Evolutionary conservation across 768 basidiomycete genomes (phyloP).

Genomic region (Naganishia vaughanmartiniae): DNA sequence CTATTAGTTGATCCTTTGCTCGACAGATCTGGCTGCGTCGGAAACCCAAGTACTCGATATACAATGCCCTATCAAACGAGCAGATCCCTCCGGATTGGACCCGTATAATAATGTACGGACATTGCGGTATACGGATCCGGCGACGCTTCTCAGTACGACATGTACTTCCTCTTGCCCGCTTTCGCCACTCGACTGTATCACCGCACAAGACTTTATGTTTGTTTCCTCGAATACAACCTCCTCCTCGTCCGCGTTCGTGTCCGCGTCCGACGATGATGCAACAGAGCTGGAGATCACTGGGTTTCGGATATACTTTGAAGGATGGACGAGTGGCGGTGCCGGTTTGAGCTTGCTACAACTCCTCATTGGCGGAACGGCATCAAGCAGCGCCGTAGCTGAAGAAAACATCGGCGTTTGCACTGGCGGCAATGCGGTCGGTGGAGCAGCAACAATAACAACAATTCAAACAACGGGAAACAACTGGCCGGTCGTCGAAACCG

Average conservation of each 20-base stretch:
- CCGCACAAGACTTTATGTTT: constrained; percentile 94
- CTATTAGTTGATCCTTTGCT: background rate
- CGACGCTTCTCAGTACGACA: constrained; percentile 69
- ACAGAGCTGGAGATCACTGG: constrained; percentile 66
- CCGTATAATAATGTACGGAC: constrained; percentile 81
- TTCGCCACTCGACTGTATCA: constrained; percentile 60
- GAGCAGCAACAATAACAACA: constrained; percentile 54
- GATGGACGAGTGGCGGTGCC: constrained; percentile 69
- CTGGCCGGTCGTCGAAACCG: constrained; percentile 66
- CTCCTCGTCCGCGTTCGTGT: too few relatives aligned
- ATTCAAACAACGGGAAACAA: constrained; percentile 62
- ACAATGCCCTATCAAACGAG: background rate
- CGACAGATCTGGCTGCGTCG: constrained; percentile 39
- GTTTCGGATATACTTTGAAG: constrained; percentile 74
- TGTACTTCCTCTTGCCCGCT: constrained; percentile 79
- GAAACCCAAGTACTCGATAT: constrained; percentile 24
- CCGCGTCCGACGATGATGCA: constrained; percentile 51
- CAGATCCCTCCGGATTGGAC: constrained; percentile 18
- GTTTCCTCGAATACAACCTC: too few relatives aligned
- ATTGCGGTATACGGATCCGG: constrained; percentile 73
- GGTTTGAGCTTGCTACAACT: constrained; percentile 90
- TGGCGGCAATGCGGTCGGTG: constrained; percentile 16
- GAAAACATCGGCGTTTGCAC: constrained; percentile 36
- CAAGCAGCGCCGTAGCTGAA: constrained; percentile 34
- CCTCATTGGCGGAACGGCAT: constrained; percentile 64